These are phyloP conservation scores for Phytophthora sp. DNA, from an alignment of 352 stramenopile species.

Conservation along the genomic window DNA sequence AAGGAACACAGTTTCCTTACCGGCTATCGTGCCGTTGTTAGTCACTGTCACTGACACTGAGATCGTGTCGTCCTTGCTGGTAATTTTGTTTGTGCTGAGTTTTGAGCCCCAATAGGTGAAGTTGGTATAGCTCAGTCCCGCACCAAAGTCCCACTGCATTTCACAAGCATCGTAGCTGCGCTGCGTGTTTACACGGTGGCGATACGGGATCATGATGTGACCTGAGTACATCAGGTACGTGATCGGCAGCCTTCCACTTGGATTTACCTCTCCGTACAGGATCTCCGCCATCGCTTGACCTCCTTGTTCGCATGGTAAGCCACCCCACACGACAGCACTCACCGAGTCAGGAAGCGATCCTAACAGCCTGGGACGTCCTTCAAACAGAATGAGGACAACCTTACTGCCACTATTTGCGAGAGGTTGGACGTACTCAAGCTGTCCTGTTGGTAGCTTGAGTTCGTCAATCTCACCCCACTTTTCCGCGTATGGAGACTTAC, in stretches of 20 bases:
- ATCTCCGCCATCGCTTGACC: conserved; percentile 87
- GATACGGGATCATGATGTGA: conserved; percentile 75
- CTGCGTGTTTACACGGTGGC: conserved; percentile 58
- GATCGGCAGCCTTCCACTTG: conserved; percentile 77
- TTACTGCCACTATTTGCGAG: conserved; percentile 62
- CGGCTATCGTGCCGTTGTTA: conserved; percentile 60
- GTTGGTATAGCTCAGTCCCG: conserved; percentile 70
- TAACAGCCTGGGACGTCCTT: conserved; percentile 62
- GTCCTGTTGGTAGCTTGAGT: conserved; percentile 56
- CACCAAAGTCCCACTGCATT: conserved; percentile 69
- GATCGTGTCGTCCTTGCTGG: conserved; percentile 21
- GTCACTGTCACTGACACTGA: conserved; percentile 59
- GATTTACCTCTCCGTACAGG: conserved; percentile 76
- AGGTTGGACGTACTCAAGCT: conserved; percentile 75
- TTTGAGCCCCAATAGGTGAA: conserved; percentile 58
- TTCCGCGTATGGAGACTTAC: conserved; percentile 51
- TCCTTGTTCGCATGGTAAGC: conserved; percentile 78
- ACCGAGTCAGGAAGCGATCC: conserved; percentile 62
- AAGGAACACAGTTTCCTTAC: conserved; percentile 79
- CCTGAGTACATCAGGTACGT: conserved; percentile 74
- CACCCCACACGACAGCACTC: conserved; percentile 69
- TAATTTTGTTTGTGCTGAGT: conserved; percentile 39
- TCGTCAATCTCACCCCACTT: conserved; percentile 86
- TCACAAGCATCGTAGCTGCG: conserved; percentile 55
- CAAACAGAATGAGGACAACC: conserved; percentile 76